Percentiles rank a stretch among this genome's conserved stretches.
Evolutionary conservation across 768 basidiomycete species (phyloP).

Genomic region (Mycena haematopus): DNA sequence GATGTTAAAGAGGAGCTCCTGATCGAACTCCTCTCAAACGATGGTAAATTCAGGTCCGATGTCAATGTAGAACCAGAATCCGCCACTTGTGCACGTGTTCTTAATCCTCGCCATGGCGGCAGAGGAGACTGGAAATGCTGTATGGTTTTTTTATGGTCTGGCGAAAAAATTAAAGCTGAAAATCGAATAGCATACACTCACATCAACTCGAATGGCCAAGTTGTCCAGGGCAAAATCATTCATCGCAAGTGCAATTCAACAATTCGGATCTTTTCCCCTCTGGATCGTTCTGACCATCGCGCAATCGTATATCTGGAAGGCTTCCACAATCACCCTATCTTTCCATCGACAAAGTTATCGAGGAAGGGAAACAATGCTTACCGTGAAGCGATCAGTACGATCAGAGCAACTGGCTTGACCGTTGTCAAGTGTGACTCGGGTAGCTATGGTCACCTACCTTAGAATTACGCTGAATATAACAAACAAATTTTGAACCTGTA

Average conservation of each 20-base stretch:
- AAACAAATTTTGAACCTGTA: not conserved
- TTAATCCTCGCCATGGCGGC: slow-evolving; percentile 9
- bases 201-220: slow-evolving; percentile 2
- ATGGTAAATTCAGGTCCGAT: not conserved
- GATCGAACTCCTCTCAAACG: not conserved
- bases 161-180: not conserved
- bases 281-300: slow-evolving; percentile 21
- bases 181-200: slow-evolving; percentile 23
- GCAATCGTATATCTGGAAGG: slow-evolving; percentile 21
- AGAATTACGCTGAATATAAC: slow-evolving; percentile 10
- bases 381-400: not conserved
- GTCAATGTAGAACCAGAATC: not conserved
- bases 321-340: slow-evolving; percentile 28
- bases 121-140: slow-evolving; percentile 16
- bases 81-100: not conserved
- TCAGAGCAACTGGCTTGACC: slow-evolving; percentile 18
- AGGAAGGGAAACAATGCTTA: slow-evolving; percentile 21
- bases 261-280: slow-evolving; percentile 24
- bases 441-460: slow-evolving; percentile 9
- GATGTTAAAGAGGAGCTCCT: not conserved
- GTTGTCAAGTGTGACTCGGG: slow-evolving; percentile 22
- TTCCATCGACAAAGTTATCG: slow-evolving; percentile 19
- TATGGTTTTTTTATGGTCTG: not conserved
- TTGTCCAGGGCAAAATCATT: slow-evolving; percentile 21
- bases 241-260: slow-evolving; percentile 18